Evolutionary conservation across 1,139 yeast genomes (phyloP).

Genomic region (Nakaseomyces sp.): DNA sequence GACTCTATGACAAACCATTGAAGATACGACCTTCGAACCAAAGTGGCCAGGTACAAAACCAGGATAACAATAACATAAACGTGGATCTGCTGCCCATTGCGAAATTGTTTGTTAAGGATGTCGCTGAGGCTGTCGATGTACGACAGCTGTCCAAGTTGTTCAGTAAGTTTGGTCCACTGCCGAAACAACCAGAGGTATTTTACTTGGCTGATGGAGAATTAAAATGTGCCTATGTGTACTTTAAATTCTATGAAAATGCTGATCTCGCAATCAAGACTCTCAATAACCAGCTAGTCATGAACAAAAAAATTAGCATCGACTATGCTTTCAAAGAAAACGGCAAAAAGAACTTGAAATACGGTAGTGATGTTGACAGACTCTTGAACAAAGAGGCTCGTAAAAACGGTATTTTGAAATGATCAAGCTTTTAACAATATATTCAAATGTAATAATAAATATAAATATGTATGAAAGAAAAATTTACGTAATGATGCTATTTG

Average conservation of each 20-base stretch:
- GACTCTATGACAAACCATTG: slow-evolving; percentile 56
- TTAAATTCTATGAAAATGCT: slow-evolving; percentile 55
- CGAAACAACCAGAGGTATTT: slow-evolving; percentile 44
- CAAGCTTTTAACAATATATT: no score
- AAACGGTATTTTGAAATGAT: slow-evolving; percentile 22
- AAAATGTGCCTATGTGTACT: slow-evolving; percentile 54
- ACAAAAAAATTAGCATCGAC: slow-evolving; percentile 48
- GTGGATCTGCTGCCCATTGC: slow-evolving; percentile 56
- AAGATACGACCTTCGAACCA: slow-evolving; percentile 47
- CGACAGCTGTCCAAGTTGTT: slow-evolving; percentile 52
- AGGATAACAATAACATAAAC: slow-evolving; percentile 15
- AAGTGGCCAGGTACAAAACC: slow-evolving; percentile 20
- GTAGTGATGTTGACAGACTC: slow-evolving; percentile 68
- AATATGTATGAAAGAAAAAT: no score
- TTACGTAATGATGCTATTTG: no score
- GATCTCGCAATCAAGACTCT: slow-evolving; percentile 65
- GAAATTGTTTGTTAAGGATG: slow-evolving; percentile 60
- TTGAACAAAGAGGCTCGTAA: slow-evolving; percentile 60
- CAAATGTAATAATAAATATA: no score
- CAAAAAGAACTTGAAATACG: slow-evolving; percentile 51
- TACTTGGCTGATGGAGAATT: slow-evolving; percentile 47
- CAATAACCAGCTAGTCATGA: slow-evolving; percentile 64
- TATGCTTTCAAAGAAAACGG: slow-evolving; percentile 69
- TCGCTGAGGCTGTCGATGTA: slow-evolving; percentile 64
- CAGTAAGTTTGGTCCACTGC: slow-evolving; percentile 57